These are phyloP conservation scores for Phylloporus sp. DNA, from an alignment of 1,284 basidiomycete species.

Conservation along the genomic window DNA sequence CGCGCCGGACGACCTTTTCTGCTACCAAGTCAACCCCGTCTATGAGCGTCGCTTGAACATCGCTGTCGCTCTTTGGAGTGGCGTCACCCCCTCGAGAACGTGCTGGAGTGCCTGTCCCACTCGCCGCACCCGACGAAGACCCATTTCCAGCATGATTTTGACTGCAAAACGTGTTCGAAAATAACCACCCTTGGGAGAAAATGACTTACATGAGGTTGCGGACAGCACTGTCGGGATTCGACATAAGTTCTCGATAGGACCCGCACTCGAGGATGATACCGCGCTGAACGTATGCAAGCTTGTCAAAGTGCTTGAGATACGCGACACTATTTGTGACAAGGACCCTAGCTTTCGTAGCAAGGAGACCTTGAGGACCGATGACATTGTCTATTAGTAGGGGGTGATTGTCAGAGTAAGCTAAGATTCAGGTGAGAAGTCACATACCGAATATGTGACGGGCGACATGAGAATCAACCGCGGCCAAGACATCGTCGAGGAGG, in stretches of 20 bases:
- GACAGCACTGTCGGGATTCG: conserved; percentile 73
- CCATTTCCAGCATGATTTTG: conserved; percentile 42
- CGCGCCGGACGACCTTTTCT: conserved; percentile 22
- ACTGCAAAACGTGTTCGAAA: conserved; percentile 3
- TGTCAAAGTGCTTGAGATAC: conserved; percentile 83
- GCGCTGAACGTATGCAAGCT: conserved; percentile 81
- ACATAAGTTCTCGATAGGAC: conserved; percentile 71
- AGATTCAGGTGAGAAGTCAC: conserved; percentile 10
- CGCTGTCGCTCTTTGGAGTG: not conserved
- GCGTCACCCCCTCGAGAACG: conserved; percentile 2
- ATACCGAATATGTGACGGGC: conserved; percentile 70
- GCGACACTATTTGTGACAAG: conserved; percentile 92
- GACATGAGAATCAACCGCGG: conserved; percentile 78
- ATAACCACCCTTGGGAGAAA: not conserved
- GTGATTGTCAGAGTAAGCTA: conserved; percentile 2
- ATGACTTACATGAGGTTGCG: conserved; percentile 79
- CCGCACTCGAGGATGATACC: conserved; percentile 88
- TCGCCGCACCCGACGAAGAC: conserved; percentile 56
- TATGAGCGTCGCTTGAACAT: conserved; percentile 31
- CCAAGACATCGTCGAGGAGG: conserved; percentile 50
- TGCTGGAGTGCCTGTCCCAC: conserved; percentile 61
- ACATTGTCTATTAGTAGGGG: conserved; percentile 69
- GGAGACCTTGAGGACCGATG: conserved; percentile 87
- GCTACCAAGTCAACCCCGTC: conserved; percentile 22
- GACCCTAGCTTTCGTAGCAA: conserved; percentile 86